Evolutionary conservation across 2,329 filamentous ascomycete genomes (phyloP), one percentile per base, ranked within the genome.

Genomic region (Xylariaceae sp.): DNA sequence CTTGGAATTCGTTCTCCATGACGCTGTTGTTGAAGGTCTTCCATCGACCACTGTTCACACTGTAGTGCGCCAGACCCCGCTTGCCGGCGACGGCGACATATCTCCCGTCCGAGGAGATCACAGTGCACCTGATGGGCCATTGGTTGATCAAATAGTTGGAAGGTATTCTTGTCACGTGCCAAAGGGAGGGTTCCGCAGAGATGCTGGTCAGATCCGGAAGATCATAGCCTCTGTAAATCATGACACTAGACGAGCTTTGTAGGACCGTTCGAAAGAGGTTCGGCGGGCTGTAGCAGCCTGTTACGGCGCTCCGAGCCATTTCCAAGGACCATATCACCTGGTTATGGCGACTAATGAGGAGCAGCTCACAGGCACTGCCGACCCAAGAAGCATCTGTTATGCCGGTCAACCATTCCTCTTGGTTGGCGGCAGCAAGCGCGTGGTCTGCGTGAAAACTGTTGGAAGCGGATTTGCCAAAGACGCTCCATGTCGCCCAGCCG

Each of bases 1-100:
- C 90, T 23, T 91, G 86, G 71, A 99, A 99, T 63, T 92, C 90
- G 67, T 92, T 92, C 73, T 97, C 94, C 70, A 88, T 83, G 35
- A 82, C 84, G 30, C 87, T 82, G 67, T 92, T 91, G 53, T 88
- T 82, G 72, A 99, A 99, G 0, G 89, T 95, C 72, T 96, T 97
- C 94, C 94, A 99, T 60, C 94, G 84, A 34, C 93, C 90, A 71
- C 93, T 97, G 66, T 89, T 89, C 62, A 97, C 85, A 69, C 94
- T 97, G 74, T 99, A 99, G 73, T 99, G 94, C 8, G 93, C 93
- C 55, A 99, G 80, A 0, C 94, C 94, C 66, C 92, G 85, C 63
- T 89, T 86, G 8, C 94, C 94, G n/a, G 94, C 92, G n/a, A 97
- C 88, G 3, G 94, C 94, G 52, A 97, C 85, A 75, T 97, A 99